Percentiles rank a stretch among this genome's conserved stretches.
phyloP scores from a whole-genome alignment of 164 flowering plant species.

The Sextonia rubra region DNA sequence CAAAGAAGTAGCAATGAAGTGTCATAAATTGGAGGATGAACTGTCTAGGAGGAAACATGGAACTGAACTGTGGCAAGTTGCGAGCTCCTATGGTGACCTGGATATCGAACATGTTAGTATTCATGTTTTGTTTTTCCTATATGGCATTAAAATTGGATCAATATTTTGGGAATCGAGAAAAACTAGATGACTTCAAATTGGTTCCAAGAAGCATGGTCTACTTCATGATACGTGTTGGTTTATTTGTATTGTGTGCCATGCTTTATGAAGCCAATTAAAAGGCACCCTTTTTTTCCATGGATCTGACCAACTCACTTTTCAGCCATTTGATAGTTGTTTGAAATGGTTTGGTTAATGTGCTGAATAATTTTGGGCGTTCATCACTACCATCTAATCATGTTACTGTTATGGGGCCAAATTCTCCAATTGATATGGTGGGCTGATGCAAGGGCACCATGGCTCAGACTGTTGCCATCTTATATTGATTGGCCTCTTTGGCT shows the following conservation, averaged over 20 bases:
- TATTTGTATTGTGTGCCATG: background rate
- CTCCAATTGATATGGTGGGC: too few relatives aligned
- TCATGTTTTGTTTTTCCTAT: background rate
- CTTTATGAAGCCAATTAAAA: background rate
- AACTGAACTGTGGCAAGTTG: conserved; percentile 27
- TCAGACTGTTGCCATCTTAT: too few relatives aligned
- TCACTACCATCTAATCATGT: background rate
- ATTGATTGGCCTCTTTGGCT: too few relatives aligned
- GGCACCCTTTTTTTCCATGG: background rate
- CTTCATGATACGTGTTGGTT: background rate
- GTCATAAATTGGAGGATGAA: conserved; percentile 50
- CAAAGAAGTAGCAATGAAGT: conserved; percentile 33
- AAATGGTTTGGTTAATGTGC: too few relatives aligned
- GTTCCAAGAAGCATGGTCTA: background rate
- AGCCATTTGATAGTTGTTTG: background rate
- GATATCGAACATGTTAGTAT: conserved; percentile 60
- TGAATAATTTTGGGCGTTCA: background rate
- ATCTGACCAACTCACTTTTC: background rate
- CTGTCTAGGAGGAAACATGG: conserved; percentile 37
- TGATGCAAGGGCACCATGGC: too few relatives aligned
- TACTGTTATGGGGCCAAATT: too few relatives aligned
- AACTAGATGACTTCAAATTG: background rate
- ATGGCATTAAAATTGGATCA: background rate
- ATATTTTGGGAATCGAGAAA: background rate
- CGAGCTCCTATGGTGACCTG: conserved; percentile 31